Evolutionary conservation across 257 asterid species (phyloP), one percentile per base, ranked within the genome.

Genomic region (Solanum chmielewskii): DNA sequence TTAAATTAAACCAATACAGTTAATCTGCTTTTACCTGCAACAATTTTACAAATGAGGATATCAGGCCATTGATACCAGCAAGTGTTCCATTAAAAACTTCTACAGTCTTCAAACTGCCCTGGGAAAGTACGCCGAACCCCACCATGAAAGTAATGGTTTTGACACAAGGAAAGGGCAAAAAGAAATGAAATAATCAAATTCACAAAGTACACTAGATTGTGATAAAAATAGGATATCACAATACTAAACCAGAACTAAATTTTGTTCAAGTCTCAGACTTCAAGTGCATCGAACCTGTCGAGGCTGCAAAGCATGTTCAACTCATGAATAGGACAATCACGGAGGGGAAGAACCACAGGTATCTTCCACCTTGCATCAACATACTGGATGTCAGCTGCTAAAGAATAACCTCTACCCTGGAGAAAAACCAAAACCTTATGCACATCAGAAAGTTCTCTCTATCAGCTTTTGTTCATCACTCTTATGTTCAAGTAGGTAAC

Each of bases 391-490:
- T 96, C 98, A 59, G 98, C 98, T 69, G 99, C 96, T 87, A 96
- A 89, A 29, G 98, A 95, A 91, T 93, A 96, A 87, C 99, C 99
- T 89, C 90, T 93, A 45, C 99, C 99, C 99, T 96, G 95, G 69
- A 71, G 83, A 89, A 89, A 52, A 64, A 77, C 21, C 60, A 69
- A 85, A 41, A 74, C 11, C 9, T 68, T 85, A 44, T 69, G 33
- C 68, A 85, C 62, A 85, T 73, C 29, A 85, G 87, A 52, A 2
- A 11, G 31, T 73, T 66, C 44, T 69, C 86, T 60, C 60, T n/a
- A 4, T 47, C n/a, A 27, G 42, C 3, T 80, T 29, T 80, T 45
- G 25, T 25, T 14, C 41, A 27, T 77, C 39, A 44, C 39, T 42
- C 62, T 77, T 44, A 15, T 25, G 37, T 42, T 77, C 39, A 44